These are phyloP conservation scores for Alternaria triticimaculans DNA, from an alignment of 2,329 filamentous ascomycete species.

Conservation along the genomic window DNA sequence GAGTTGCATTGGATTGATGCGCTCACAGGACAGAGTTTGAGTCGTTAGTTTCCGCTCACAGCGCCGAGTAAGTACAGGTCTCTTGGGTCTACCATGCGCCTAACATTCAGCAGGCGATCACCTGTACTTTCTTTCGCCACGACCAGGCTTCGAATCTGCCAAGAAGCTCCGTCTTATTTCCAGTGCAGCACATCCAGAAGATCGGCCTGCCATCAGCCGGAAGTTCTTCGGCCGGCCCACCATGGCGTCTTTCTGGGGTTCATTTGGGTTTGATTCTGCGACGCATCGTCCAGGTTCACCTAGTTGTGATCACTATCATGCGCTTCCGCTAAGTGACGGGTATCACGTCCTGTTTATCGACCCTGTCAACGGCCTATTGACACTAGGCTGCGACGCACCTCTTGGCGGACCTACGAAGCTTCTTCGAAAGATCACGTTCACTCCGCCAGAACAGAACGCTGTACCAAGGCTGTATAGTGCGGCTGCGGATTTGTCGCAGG, in stretches of 20 bases:
- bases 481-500: conserved; percentile 63
- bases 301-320: conserved; percentile 65
- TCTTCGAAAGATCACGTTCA: conserved; percentile 64
- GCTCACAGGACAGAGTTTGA: conserved; percentile 57
- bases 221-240: conserved; percentile 28
- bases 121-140: conserved; percentile 66
- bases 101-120: conserved; percentile 48
- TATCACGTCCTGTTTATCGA: conserved; percentile 70
- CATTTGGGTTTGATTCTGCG: conserved; percentile 29
- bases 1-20: conserved; percentile 68
- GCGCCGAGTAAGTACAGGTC: conserved; percentile 50
- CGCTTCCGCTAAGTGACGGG: conserved; percentile 70
- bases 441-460: conserved; percentile 43
- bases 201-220: conserved; percentile 33
- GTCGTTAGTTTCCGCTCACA: conserved; percentile 63
- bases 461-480: conserved; percentile 62
- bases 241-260: conserved; percentile 28
- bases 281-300: conserved; percentile 8
- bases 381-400: conserved; percentile 67
- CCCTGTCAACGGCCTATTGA: conserved; percentile 62
- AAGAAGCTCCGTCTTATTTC: conserved; percentile 69
- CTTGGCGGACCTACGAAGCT: conserved; percentile 63
- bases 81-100: neutral
- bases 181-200: conserved; percentile 59
- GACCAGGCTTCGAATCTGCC: conserved; percentile 58